Base-by-base conservation (phyloP, 192 early-diverging fungal genomes). In the Mortierella antarctica region DNA sequence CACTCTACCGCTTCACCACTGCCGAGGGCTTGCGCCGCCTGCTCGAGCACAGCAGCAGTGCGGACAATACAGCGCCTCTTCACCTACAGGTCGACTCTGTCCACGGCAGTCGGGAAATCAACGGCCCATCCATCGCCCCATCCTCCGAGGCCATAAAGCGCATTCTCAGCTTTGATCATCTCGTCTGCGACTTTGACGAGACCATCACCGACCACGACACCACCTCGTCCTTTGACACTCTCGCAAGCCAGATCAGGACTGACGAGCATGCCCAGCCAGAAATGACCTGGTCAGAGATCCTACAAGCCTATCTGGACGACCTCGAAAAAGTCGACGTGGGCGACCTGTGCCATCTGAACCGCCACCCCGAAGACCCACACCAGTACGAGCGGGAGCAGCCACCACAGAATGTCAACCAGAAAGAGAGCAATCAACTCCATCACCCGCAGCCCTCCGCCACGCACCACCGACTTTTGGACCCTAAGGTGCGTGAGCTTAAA, bases 131-230 rank as follows among this genome's bases (percentile, higher is more conserved):
- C 9, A 57, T 41, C 20, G 57, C 15, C 7, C 57, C 68, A 2
- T 55, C 57, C 20, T 12, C 47, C 13, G 15, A 9, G n/a, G 46
- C 39, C 11, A 57, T 59, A 10, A 59, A 55, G 40, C 9, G n/a
- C 15, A 47, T 80, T 31, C 15, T 46, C 13, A n/a, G 8, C 50
- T 80, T 80, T 57, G 59, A 80, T 60, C 77, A 80, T 57, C 31
- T 80, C 5, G 70, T 80, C 23, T 64, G 65, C 6, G 77, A 80
- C 57, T 80, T 80, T 70, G 77, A 80, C 65, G 77, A 80, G 54
- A 80, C 77, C 41, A 80, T 80, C 17, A 80, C 77, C 3, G 60
- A 67, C 46, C 77, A 80, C 18, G 77, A 80, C 49, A 80, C 77
- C n/a, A 80, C 77, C 12, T 80, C 77, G 0, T 80, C 77, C 17